These are phyloP conservation scores for Chaetoceros tenuissimus DNA, from an alignment of 108 stramenopile species.

Conservation along the genomic window DNA sequence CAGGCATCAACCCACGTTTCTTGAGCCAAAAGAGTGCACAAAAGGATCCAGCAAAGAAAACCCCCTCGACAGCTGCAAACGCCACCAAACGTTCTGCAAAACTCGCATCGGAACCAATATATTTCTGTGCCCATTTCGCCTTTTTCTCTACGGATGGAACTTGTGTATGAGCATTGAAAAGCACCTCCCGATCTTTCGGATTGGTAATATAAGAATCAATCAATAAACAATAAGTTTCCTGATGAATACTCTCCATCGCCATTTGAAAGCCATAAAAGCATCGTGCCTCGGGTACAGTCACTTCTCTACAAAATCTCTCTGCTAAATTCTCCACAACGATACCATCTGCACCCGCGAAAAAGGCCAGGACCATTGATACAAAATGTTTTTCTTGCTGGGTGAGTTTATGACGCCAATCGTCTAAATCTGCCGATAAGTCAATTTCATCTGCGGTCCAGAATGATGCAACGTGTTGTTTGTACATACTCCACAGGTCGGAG, in stretches of 20 bases:
- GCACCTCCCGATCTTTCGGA: conserved; percentile 55
- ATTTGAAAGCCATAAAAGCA: conserved; percentile 99
- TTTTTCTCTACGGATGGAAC: conserved; percentile 96
- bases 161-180: conserved; percentile 89
- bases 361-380: conserved; percentile 74
- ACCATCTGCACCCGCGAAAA: conserved; percentile 88
- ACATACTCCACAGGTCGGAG: conserved; percentile 91
- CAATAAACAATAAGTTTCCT: conserved; percentile 95
- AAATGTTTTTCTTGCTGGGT: conserved; percentile 82
- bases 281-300: conserved; percentile 82
- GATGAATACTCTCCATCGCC: conserved; percentile 99
- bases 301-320: conserved; percentile 77
- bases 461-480: conserved; percentile 95
- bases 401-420: conserved; percentile 85
- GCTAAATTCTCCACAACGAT: conserved; percentile 86
- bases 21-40: conserved; percentile 90
- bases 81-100: conserved; percentile 85
- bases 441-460: conserved; percentile 99
- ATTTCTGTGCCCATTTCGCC: conserved; percentile 93
- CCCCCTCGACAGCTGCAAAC: conserved; percentile 89
- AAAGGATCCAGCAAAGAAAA: conserved; percentile 90
- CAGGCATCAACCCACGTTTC: conserved; percentile 88
- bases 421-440: conserved; percentile 84
- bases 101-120: conserved; percentile 57
- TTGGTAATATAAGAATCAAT: conserved; percentile 99